These are phyloP conservation scores for Neurospora intermedia DNA, from an alignment of 495 filamentous ascomycete genomes.

Conservation along the genomic window DNA sequence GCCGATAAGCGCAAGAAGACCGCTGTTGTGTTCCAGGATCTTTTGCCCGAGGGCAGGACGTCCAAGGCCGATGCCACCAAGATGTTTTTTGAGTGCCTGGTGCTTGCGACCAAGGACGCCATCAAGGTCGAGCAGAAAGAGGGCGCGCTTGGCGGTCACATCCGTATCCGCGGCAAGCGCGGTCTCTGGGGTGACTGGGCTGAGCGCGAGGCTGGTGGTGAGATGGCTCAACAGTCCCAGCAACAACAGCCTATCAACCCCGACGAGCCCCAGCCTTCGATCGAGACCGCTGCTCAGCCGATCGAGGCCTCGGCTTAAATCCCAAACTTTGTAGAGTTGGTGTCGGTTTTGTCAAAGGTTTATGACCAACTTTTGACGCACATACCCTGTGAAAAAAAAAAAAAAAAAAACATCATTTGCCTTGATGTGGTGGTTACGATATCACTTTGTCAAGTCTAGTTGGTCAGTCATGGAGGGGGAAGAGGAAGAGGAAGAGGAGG, in stretches of 20 bases:
- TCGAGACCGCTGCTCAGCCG: slow-evolving; percentile 18
- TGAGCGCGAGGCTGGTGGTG: slow-evolving; percentile 63
- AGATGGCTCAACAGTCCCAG: slow-evolving; percentile 33
- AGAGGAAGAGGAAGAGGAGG: background rate
- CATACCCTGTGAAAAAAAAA: background rate
- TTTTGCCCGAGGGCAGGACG: slow-evolving; percentile 70
- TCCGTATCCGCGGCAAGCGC: slow-evolving; percentile 76
- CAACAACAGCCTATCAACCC: slow-evolving; percentile 13
- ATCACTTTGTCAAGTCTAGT: background rate
- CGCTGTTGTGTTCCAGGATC: slow-evolving; percentile 78
- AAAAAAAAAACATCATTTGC: background rate
- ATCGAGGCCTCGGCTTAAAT: background rate
- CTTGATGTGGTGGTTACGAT: background rate
- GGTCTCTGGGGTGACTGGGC: slow-evolving; percentile 95
- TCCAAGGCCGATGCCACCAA: slow-evolving; percentile 85
- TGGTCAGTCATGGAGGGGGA: background rate
- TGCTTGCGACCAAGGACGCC: slow-evolving; percentile 94
- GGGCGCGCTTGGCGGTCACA: slow-evolving; percentile 58
- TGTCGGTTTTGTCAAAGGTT: background rate
- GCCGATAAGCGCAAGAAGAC: slow-evolving; percentile 62
- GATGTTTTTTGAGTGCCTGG: slow-evolving; percentile 97
- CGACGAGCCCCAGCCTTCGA: slow-evolving; percentile 18
- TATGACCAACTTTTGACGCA: background rate
- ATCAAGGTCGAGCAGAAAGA: slow-evolving; percentile 91
- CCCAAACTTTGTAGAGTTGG: background rate